Conservation (phyloP, 2,329 filamentous ascomycete species). For the Dothistroma pini region DNA sequence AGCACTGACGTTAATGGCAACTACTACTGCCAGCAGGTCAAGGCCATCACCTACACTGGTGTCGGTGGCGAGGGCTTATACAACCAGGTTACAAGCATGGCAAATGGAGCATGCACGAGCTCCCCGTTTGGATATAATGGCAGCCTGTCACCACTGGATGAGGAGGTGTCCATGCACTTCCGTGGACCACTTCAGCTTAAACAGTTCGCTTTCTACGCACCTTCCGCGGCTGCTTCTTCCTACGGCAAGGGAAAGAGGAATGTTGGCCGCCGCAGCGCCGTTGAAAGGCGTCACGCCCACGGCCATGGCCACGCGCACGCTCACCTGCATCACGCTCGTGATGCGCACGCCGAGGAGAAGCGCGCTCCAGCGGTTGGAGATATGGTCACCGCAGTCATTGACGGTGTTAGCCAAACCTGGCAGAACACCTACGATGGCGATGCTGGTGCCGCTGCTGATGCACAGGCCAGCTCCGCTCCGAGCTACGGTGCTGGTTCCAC, state of each 20-base stretch:
- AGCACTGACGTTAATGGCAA: constrained; percentile 46
- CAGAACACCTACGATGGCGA: constrained; percentile 52
- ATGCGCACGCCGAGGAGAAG: constrained; percentile 30
- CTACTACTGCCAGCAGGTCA: constrained; percentile 63
- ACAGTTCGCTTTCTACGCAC: constrained; percentile 66
- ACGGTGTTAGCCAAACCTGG: constrained; percentile 58
- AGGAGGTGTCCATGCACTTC: constrained; percentile 69
- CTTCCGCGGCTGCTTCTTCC: constrained; percentile 34
- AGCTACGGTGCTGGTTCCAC: constrained; percentile 16
- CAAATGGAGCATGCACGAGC: constrained; percentile 54
- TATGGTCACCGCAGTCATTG: constrained; percentile 55
- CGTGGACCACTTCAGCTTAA: constrained; percentile 66
- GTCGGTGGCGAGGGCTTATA: constrained; percentile 54
- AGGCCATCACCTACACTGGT: constrained; percentile 61
- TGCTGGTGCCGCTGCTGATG: constrained; percentile 14
- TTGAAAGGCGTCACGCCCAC: constrained; percentile 37
- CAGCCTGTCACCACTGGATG: constrained; percentile 62
- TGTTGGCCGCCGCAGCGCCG: constrained; percentile 15
- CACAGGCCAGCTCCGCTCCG: constrained; percentile 13
- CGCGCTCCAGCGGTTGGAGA: constrained; percentile 44
- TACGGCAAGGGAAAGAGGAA: constrained; percentile 33
- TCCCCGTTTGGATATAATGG: constrained; percentile 55
- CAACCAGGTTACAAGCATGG: constrained; percentile 61
- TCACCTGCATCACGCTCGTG: constrained; percentile 47
- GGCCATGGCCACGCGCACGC: constrained; percentile 46